Conservation (phyloP, 1,284 basidiomycete species). For the Coriolopsis trogii region DNA sequence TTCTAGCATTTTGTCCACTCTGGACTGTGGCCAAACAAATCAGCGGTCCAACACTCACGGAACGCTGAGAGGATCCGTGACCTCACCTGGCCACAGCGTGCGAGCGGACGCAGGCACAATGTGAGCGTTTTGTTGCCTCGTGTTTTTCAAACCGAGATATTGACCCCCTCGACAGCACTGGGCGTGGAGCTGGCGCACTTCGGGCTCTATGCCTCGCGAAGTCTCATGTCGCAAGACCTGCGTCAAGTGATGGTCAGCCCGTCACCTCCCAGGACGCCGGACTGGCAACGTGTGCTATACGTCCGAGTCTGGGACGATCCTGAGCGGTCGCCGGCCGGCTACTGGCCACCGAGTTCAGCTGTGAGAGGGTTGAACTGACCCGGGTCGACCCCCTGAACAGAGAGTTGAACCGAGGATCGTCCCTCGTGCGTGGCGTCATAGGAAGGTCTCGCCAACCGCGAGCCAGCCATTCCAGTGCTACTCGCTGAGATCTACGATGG, state of each 20-base stretch:
- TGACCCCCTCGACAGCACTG: not conserved
- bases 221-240: not conserved
- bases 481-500: not conserved
- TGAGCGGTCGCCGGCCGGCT: not conserved
- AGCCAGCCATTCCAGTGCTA: too few species aligned
- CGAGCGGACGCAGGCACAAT: slow-evolving; percentile 3
- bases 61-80: slow-evolving; percentile 3
- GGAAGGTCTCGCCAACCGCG: not conserved
- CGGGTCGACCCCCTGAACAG: too few species aligned
- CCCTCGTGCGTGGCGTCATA: not conserved
- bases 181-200: not conserved
- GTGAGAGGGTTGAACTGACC: not conserved
- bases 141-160: not conserved
- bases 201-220: not conserved
- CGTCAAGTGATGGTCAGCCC: slow-evolving; percentile 16
- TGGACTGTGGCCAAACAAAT: not conserved
- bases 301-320: not conserved
- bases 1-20: not conserved
- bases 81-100: slow-evolving; percentile 15
- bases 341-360: not conserved
- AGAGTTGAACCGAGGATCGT: slow-evolving; percentile 1
- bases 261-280: slow-evolving; percentile 1
- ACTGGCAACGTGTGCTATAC: not conserved
- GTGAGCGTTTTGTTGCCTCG: slow-evolving; percentile 13
- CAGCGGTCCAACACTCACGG: slow-evolving; percentile 13